Conservation (phyloP, 164 flowering plant species). For the Tinospora cordifolia region DNA sequence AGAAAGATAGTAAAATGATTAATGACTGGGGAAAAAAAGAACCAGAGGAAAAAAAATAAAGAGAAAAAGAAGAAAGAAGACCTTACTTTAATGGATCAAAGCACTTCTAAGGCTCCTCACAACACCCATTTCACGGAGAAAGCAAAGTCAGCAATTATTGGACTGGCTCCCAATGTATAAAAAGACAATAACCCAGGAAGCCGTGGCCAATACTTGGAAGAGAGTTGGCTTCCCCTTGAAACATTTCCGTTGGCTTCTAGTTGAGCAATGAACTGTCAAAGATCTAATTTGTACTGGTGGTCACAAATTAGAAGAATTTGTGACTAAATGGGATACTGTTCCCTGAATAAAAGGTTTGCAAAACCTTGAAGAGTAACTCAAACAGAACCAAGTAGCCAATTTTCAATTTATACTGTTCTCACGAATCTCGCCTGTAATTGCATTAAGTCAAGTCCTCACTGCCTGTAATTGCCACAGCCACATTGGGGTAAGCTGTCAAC, state of each 20-base stretch:
- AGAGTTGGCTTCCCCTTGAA: neutral
- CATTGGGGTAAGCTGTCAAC: neutral
- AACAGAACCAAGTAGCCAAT: neutral
- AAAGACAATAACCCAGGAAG: neutral
- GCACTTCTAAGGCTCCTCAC: neutral
- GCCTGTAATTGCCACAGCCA: neutral
- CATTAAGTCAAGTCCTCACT: neutral
- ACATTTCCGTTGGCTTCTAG: neutral
- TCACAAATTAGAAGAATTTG: neutral
- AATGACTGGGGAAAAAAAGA: neutral
- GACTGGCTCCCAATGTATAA: neutral
- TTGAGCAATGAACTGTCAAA: neutral
- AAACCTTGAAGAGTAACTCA: neutral
- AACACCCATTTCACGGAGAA: neutral
- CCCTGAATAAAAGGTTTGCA: neutral
- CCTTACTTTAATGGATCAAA: neutral
- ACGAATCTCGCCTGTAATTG: neutral
- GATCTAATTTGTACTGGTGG: neutral
- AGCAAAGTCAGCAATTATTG: neutral
- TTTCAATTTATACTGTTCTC: neutral
- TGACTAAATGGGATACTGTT: neutral
- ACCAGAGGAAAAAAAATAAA: neutral
- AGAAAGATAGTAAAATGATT: constrained; percentile 8
- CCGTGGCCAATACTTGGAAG: neutral
- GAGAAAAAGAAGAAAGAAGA: neutral